Percentiles rank a stretch among this genome's conserved stretches.
Conservation (phyloP, 1,139 yeast genomes). For the Protomyces arabidopsidicola region DNA sequence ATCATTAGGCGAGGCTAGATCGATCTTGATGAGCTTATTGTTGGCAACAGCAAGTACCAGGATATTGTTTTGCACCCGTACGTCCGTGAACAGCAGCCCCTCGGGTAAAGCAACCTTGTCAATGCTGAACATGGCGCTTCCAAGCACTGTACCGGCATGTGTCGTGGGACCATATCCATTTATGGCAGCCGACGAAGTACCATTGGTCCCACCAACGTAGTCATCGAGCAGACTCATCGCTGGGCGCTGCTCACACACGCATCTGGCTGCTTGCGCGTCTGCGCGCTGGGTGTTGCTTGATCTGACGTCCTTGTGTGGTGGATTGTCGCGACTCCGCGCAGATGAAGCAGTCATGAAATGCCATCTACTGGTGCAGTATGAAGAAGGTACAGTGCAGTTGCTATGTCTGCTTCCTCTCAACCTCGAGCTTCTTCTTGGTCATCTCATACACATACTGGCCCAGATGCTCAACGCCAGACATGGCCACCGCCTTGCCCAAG, state of each 20-base stretch:
- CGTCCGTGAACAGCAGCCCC: conserved; percentile 11
- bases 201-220: neutral
- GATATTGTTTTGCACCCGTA: conserved; percentile 18
- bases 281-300: neutral
- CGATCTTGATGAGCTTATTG: conserved; percentile 19
- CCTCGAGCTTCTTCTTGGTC: conserved; percentile 36
- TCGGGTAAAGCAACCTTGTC: conserved; percentile 22
- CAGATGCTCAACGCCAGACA: conserved; percentile 42
- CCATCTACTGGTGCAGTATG: too few relatives aligned
- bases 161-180: neutral
- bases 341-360: too few relatives aligned
- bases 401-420: neutral
- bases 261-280: neutral
- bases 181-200: neutral
- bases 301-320: neutral
- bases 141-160: neutral
- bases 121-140: conserved; percentile 11
- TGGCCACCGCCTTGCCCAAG: conserved; percentile 33
- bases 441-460: conserved; percentile 43
- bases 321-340: too few relatives aligned
- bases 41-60: conserved; percentile 17
- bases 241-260: neutral
- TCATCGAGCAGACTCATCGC: conserved; percentile 21
- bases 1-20: conserved; percentile 14
- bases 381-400: neutral